Percentiles rank a stretch among this genome's conserved stretches.
Evolutionary conservation across 2,329 filamentous ascomycete species (phyloP).

Genomic region (Alternaria sp.): DNA sequence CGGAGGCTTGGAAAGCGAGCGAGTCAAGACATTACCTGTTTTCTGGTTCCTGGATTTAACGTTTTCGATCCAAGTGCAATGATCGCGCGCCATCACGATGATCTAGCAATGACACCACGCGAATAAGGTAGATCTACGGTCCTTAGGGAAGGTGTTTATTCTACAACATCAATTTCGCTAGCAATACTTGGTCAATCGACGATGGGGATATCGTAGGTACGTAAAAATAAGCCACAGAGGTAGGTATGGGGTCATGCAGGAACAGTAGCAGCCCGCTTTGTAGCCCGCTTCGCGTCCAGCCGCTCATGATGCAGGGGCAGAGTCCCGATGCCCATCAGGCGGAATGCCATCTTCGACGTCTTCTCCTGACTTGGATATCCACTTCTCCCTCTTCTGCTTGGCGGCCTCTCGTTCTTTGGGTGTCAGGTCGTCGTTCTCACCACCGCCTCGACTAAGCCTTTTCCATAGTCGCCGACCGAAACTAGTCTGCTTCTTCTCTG

Average conservation of each 20-base stretch:
- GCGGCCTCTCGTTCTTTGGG: conserved; percentile 29
- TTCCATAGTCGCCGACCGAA: conserved; percentile 43
- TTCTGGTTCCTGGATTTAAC: conserved; percentile 20
- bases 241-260: conserved; percentile 18
- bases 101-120: conserved; percentile 17
- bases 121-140: conserved; percentile 1
- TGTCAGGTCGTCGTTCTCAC: conserved; percentile 27
- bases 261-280: conserved; percentile 13
- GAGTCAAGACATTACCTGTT: conserved; percentile 16
- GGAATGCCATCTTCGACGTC: conserved; percentile 49
- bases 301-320: conserved; percentile 15
- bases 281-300: conserved; percentile 3
- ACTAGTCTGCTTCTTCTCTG: conserved; percentile 48
- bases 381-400: conserved; percentile 37
- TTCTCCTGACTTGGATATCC: conserved; percentile 42
- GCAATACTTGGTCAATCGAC: conserved; percentile 5
- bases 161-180: neutral
- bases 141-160: neutral
- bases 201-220: conserved; percentile 12
- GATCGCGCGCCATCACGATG: conserved; percentile 6
- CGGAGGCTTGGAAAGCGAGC: conserved; percentile 6
- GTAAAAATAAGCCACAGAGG: conserved; percentile 1
- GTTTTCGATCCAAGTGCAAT: conserved; percentile 10
- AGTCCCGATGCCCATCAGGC: conserved; percentile 38
- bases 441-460: conserved; percentile 29